Percentiles rank a stretch among this genome's conserved stretches.
Evolutionary conservation across 768 basidiomycete species (phyloP).

Genomic region (Tylopilus balloui): DNA sequence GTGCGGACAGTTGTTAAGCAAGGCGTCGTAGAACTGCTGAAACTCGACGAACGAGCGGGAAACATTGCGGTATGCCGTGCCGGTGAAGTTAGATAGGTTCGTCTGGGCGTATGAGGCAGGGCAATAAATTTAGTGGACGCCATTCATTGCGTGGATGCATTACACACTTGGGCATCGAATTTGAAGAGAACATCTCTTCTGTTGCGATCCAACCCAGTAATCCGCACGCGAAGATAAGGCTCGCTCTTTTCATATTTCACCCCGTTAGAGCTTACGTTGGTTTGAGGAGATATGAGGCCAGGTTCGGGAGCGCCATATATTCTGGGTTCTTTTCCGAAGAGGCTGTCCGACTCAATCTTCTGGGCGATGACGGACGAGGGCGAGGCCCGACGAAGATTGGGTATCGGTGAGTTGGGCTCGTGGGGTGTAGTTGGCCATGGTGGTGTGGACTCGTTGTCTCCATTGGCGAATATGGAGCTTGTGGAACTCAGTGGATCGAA

Average conservation of each 20-base stretch:
- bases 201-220: constrained; percentile 91
- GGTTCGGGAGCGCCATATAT: constrained; percentile 85
- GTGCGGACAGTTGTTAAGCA: constrained; percentile 88
- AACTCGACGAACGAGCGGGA: constrained; percentile 95
- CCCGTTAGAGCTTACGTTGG: constrained; percentile 64
- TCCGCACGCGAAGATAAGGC: constrained; percentile 84
- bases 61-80: constrained; percentile 86
- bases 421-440: constrained; percentile 85
- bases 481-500: constrained; percentile 70
- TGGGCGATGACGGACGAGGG: constrained; percentile 46
- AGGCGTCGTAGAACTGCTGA: constrained; percentile 87
- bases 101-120: constrained; percentile 49
- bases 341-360: constrained; percentile 49
- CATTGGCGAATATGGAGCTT: constrained; percentile 50
- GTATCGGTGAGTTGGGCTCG: constrained; percentile 63
- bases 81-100: constrained; percentile 88
- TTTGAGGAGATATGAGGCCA: constrained; percentile 74
- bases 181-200: constrained; percentile 90
- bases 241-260: constrained; percentile 67
- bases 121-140: not conserved
- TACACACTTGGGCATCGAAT: constrained; percentile 85
- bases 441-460: constrained; percentile 41
- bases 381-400: constrained; percentile 61
- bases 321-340: constrained; percentile 76
- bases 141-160: not conserved